Percentiles rank a stretch among this genome's conserved stretches.
These are phyloP conservation scores for Singerocomus rubriflavus DNA, from an alignment of 1,284 basidiomycete species.

Conservation along the genomic window DNA sequence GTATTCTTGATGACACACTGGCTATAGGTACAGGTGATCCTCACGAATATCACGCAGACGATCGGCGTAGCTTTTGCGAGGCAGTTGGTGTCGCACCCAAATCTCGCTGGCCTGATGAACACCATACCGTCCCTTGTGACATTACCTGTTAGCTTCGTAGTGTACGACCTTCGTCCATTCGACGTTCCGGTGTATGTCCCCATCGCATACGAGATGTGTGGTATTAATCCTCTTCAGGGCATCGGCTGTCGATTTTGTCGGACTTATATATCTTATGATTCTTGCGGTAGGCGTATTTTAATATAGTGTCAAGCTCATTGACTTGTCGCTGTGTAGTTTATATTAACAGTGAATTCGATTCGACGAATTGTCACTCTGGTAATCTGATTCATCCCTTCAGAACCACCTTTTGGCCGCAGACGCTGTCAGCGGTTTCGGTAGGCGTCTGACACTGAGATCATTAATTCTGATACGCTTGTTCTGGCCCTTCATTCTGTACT, in stretches of 20 bases:
- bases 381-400: slow-evolving; percentile 11
- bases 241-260: slow-evolving; percentile 70
- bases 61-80: slow-evolving; percentile 39
- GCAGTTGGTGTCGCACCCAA: slow-evolving; percentile 35
- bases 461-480: slow-evolving; percentile 56
- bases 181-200: slow-evolving; percentile 53
- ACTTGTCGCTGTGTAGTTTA: slow-evolving; percentile 31
- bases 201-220: neutral
- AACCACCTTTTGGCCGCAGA: slow-evolving; percentile 35
- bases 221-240: slow-evolving; percentile 44
- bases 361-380: slow-evolving; percentile 9
- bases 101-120: slow-evolving; percentile 38
- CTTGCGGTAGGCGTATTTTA: slow-evolving; percentile 41
- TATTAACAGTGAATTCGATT: slow-evolving; percentile 37
- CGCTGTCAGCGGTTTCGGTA: slow-evolving; percentile 44
- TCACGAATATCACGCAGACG: slow-evolving; percentile 24
- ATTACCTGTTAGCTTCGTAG: slow-evolving; percentile 47
- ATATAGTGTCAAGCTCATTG: slow-evolving; percentile 29
- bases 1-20: neutral
- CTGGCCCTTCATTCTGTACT: slow-evolving; percentile 55
- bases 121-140: slow-evolving; percentile 59
- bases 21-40: slow-evolving; percentile 16
- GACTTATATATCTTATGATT: slow-evolving; percentile 73
- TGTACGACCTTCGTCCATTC: slow-evolving; percentile 65
- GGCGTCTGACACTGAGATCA: slow-evolving; percentile 48